Base-by-base conservation (phyloP, 352 stramenopile species). In the Phytophthora aleatoria region DNA sequence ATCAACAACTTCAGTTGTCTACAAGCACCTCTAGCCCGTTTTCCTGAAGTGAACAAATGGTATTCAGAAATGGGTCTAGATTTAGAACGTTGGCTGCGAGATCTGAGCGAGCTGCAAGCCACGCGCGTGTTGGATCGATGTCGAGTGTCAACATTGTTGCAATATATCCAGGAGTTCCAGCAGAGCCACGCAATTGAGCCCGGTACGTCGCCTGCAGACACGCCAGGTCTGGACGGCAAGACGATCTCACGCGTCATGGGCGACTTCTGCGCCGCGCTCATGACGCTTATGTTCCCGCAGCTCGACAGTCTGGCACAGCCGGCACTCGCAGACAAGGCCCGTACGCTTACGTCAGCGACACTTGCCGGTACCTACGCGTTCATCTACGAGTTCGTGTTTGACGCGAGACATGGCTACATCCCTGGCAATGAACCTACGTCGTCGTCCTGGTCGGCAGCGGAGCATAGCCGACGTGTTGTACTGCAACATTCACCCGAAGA, bases 1-100 rank as follows among this genome's bases (percentile, higher is more conserved):
- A 68, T 90, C 53, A 91, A 93, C 63, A 90, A 91, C 54, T 64
- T 91, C n/a, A 89, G 76, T 51, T 90, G 83, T 38, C 10, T 93
- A 24, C 77, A 83, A 16, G 74, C 73, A 3, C 67, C 74, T 4
- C 60, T 91, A 1, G 43, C 41, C n/a, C 68, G 65, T 9, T 89
- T 89, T 38, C 60, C 59, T 4, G 78, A 87, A 50, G 81, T 77
- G 11, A 50, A 52, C 0, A 67, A 65, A 48, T 91, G 80, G 79
- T 58, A 69, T 33, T 50, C 36, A 7, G 38, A 50, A 30, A 74
- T 89, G 27, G 53, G 64, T 6, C 47, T 49, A 6, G 68, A 86
- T 7, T 63, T 89, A 54, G 58, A 76, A 0, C 31, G 63, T 7
- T 84, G 69, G 64, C 53, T 89, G 0, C 61, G 57, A 27, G 61